phyloP scores from a whole-genome alignment of 2,329 filamentous ascomycete species.

The Apiospora arundinis region DNA sequence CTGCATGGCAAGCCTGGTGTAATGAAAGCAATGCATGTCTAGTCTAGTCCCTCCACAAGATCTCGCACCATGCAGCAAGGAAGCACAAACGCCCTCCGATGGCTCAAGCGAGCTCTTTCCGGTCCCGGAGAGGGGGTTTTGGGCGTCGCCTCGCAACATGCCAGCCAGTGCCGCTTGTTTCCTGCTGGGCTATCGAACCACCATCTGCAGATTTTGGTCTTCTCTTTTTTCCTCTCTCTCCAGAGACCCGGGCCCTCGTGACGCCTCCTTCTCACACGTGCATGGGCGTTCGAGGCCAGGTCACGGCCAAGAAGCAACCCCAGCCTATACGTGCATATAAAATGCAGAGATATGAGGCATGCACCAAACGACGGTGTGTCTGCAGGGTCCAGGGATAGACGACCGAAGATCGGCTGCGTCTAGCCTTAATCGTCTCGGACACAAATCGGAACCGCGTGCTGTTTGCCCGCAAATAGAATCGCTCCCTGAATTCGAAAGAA shows the following conservation, averaged over 20 bases:
- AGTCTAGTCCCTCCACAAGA: not conserved
- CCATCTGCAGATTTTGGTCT: not conserved
- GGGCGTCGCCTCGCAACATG: not conserved
- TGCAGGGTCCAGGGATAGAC: not conserved
- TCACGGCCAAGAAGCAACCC: not conserved
- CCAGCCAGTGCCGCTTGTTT: not conserved
- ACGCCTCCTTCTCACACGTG: not conserved
- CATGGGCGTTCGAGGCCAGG: not conserved
- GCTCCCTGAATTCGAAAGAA: not conserved
- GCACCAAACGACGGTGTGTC: not conserved
- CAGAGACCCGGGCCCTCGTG: not conserved
- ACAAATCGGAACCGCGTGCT: not conserved
- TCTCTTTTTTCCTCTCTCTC: not conserved
- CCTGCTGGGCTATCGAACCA: not conserved
- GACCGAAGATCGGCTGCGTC: not conserved
- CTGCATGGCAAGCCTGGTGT: slow-evolving; percentile 3
- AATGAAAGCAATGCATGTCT: not conserved
- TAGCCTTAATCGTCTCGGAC: not conserved
- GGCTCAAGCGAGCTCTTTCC: not conserved
- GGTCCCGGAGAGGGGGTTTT: not conserved
- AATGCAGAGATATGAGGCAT: not conserved
- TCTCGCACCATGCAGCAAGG: not conserved
- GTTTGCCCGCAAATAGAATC: not conserved
- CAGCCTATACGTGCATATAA: not conserved
- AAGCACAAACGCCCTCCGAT: not conserved